Evolutionary conservation across 352 stramenopile species (phyloP).

Genomic region (Globisporangium apiculatum): DNA sequence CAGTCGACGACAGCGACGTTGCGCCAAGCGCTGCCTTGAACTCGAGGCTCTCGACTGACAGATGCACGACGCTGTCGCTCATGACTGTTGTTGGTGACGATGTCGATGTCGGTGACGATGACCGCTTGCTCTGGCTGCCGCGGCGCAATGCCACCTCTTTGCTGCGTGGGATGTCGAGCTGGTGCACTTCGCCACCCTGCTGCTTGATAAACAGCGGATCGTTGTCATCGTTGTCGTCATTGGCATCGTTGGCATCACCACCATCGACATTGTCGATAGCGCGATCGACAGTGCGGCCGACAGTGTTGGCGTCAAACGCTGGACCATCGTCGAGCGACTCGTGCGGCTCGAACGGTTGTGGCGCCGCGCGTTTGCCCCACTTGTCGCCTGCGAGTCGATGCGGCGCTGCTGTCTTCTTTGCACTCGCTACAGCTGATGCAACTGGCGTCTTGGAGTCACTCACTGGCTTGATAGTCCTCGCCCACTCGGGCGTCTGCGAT

Average conservation of each 20-base stretch:
- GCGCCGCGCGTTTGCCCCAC: conserved; percentile 8
- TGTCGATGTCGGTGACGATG: no score
- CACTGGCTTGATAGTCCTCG: conserved; percentile 23
- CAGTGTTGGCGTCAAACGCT: neutral
- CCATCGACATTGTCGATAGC: neutral
- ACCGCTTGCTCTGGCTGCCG: neutral
- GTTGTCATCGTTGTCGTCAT: conserved; percentile 2
- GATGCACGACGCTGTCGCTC: conserved; percentile 20
- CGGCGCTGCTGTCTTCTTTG: no score
- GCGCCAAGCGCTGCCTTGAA: conserved; percentile 1
- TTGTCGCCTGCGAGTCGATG: conserved; percentile 8
- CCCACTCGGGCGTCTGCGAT: conserved; percentile 56
- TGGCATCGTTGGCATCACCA: neutral
- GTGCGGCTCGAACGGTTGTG: neutral
- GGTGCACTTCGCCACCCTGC: conserved; percentile 10
- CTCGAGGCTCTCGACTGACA: conserved; percentile 23
- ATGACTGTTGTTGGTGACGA: neutral
- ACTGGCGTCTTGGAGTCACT: no score
- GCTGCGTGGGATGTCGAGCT: conserved; percentile 9
- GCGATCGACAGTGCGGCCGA: neutral
- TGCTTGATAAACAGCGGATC: conserved; percentile 10
- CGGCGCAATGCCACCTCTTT: neutral
- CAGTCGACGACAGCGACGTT: neutral
- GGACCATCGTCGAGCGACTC: neutral
- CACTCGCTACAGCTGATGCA: no score